Percentiles rank a stretch among this genome's conserved stretches.
phyloP scores from a whole-genome alignment of 2,329 filamentous ascomycete species.

The Celoporthe dispersa region DNA sequence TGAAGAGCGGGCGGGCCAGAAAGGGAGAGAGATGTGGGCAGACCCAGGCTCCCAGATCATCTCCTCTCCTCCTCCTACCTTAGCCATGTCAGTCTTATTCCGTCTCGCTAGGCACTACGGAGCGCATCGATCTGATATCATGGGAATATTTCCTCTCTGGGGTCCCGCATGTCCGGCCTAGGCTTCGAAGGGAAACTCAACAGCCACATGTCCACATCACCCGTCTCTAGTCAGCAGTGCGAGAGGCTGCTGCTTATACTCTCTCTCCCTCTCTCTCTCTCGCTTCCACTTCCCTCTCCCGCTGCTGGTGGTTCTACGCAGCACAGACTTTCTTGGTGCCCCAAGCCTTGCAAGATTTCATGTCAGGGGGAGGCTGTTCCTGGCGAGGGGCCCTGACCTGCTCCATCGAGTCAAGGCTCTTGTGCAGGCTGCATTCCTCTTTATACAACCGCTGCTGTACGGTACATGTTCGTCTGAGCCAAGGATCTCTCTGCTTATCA shows the following conservation, averaged over 20 bases:
- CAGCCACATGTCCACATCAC: conserved; percentile 4
- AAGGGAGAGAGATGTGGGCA: not conserved
- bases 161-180: not conserved
- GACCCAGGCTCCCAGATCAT: not conserved
- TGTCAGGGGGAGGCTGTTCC: conserved; percentile 9
- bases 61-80: not conserved
- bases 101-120: not conserved
- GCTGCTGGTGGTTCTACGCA: conserved; percentile 2
- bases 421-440: conserved; percentile 26
- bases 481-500: conserved; percentile 1
- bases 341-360: conserved; percentile 12
- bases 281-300: not conserved
- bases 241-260: not conserved
- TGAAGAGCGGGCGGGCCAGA: no score
- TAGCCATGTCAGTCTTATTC: not conserved
- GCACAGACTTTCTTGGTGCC: conserved; percentile 2
- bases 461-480: conserved; percentile 6
- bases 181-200: not conserved
- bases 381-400: conserved; percentile 20
- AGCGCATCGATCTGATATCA: not conserved
- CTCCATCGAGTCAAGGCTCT: conserved; percentile 27
- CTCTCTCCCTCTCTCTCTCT: not conserved
- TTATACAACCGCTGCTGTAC: conserved; percentile 13
- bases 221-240: not conserved
- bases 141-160: not conserved